Base-by-base conservation (phyloP, 257 asterid species). In the Scutellaria galericulata region DNA sequence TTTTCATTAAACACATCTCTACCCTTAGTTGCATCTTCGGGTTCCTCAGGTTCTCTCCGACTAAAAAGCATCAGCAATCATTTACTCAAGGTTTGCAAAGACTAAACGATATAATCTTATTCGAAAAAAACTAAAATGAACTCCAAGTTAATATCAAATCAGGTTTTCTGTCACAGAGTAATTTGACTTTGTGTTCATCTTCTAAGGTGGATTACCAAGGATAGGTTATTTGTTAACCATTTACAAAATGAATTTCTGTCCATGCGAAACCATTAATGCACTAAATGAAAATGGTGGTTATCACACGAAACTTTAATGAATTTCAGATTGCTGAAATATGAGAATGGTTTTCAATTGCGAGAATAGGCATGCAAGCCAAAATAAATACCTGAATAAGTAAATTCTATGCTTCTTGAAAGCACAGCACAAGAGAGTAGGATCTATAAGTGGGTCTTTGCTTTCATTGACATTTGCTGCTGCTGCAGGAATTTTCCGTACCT, bases 401-500 rank as follows among this genome's bases (percentile, higher is more conserved):
- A 95, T 92, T 71, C 99, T 82, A 64, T 95, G 96, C 81, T 92
- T 92, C 91, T 95, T 95, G 86, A 95, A 95, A 84, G 99, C 99
- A 73, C 99, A 95, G 78, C 98, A 95, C 79, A 92, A 77, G 27
- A 95, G 96, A 71, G 98, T 92, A 24, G 99, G 99, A 82, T 95
- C 99, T 68, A 81, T 78, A 65, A 91, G 83, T 65, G 96, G 97
- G 62, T 95, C 99, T 79, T 92, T 91, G 88, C 89, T 84, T 82
- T 85, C 96, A 70, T 95, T 95, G 83, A 68, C 99, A 85, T 95
- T 95, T 74, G 88, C 98, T 12, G 96, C 89, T 24, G 85, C 94
- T 58, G 99, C 87, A 70, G 98, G 99, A 61, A 91, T 83, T 80
- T 92, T 95, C 60, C 99, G 83, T 62, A 82, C 95, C 72, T 86